Base-by-base conservation (phyloP, 257 asterid species). In the Solanum infundibuliforme region DNA sequence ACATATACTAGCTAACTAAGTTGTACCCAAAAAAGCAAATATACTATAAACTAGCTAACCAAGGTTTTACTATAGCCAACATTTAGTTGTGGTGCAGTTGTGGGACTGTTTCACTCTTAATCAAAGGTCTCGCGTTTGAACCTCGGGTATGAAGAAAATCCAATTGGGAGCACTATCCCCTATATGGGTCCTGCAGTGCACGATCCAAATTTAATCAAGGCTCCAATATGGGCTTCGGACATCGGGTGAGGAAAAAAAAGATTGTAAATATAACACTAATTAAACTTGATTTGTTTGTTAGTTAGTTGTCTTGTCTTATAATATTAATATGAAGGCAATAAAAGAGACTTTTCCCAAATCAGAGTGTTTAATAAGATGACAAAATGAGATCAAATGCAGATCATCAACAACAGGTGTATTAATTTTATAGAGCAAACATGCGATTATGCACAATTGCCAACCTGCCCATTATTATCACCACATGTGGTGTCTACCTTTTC, bases 351-450 rank as follows among this genome's bases (percentile, higher is more conserved):
- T 18, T 72, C 21, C 14, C 46, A 72, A 72, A 72, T 72, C 7
- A 72, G 13, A 32, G 6, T 5, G 12, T 71, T 71, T 1, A 16
- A 71, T 4, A 16, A 71, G 41, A 34, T 72, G 46, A 32, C 81
- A 72, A 72, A 72, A 8, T 16, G 41, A 16, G 79, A 72, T 72
- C 27, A 73, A 8, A 73, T 73, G 82, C 82, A 73, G 79, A 72
- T 71, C 41, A 34, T 18, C 14, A 72, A 25, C 18, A 34, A 73
- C 82, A 73, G 48, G 8, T 35, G 82, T 73, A 34, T 0, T 9
- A 73, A 73, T n/a, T 20, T 73, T 34, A 73, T 73, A 73, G 82
- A 73, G 82, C 43, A 73, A 73, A 73, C 82, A 73, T 73, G 81
- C 81, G 8, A 34, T 34, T 34, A 18, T 20, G 82, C 48, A 35